Conservation (phyloP, 2,329 filamentous ascomycete species). For the Lachnellula cervina region DNA sequence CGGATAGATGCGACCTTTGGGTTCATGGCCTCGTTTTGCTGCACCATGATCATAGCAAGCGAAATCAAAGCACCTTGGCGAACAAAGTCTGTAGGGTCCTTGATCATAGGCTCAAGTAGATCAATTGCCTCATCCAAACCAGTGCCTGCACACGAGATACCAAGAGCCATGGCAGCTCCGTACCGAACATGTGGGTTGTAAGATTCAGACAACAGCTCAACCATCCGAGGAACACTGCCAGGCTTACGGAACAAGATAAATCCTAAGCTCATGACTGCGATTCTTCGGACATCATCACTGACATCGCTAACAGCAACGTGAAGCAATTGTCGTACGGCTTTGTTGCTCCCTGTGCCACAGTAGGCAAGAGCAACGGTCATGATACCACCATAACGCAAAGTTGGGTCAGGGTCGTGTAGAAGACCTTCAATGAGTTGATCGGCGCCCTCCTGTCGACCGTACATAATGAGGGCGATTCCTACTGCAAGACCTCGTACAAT, state of each 20-base stretch:
- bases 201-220: slow-evolving; percentile 93
- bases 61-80: slow-evolving; percentile 93
- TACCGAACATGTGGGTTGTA: slow-evolving; percentile 99
- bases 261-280: slow-evolving; percentile 94
- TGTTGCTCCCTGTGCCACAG: slow-evolving; percentile 96
- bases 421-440: slow-evolving; percentile 93
- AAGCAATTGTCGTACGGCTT: slow-evolving; percentile 91
- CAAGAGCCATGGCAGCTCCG: slow-evolving; percentile 95
- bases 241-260: slow-evolving; percentile 99
- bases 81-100: slow-evolving; percentile 97
- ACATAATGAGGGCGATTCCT: slow-evolving; percentile 99
- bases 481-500: slow-evolving; percentile 93
- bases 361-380: slow-evolving; percentile 98
- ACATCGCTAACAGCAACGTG: slow-evolving; percentile 97
- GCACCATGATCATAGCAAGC: slow-evolving; percentile 97
- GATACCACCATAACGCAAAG: slow-evolving; percentile 92
- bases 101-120: slow-evolving; percentile 97
- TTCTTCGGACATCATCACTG: slow-evolving; percentile 91
- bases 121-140: slow-evolving; percentile 95
- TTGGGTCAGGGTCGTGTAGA: slow-evolving; percentile 88
- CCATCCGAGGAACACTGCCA: slow-evolving; percentile 95
- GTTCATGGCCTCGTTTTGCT: slow-evolving; percentile 98
- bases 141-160: slow-evolving; percentile 95
- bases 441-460: slow-evolving; percentile 86
- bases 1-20: slow-evolving; percentile 88